Evolutionary conservation across 441 rosid species (phyloP).

Genomic region (Biscutella laevigata): DNA sequence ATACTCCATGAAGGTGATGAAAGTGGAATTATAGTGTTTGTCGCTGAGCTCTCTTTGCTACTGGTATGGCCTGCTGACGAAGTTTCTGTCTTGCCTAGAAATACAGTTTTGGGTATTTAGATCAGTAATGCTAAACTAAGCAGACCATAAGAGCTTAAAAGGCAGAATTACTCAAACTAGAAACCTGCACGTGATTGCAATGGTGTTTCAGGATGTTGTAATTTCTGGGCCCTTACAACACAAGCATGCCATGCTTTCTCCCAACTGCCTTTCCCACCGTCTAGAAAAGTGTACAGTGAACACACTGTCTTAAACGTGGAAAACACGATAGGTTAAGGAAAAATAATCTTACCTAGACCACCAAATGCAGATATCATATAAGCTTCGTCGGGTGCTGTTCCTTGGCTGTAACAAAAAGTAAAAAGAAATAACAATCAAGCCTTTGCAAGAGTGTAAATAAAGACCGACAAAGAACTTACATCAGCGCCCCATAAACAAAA

Average conservation of each 20-base stretch:
- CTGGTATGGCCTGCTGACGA: constrained; percentile 46
- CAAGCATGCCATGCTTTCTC: constrained; percentile 74
- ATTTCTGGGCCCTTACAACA: constrained; percentile 60
- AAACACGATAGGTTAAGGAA: constrained; percentile 4
- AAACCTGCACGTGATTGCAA: constrained; percentile 64
- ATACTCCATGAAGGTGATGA: constrained; percentile 92
- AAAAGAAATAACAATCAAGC: constrained; percentile 14
- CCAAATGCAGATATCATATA: constrained; percentile 97
- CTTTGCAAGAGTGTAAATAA: constrained; percentile 1
- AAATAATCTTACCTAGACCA: constrained; percentile 59
- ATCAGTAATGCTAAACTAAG: constrained; percentile 36
- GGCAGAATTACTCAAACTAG: constrained; percentile 12
- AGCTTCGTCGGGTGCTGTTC: constrained; percentile 85
- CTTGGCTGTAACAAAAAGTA: constrained; percentile 59
- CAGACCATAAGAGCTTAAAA: constrained; percentile 11
- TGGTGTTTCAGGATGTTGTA: constrained; percentile 58
- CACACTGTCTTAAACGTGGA: neutral
- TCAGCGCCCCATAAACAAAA: constrained; percentile 92
- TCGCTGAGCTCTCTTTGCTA: constrained; percentile 45
- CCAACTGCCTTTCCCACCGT: constrained; percentile 81
- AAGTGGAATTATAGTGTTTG: constrained; percentile 55
- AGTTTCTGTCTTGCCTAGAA: constrained; percentile 42
- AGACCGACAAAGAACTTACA: constrained; percentile 43
- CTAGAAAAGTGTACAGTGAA: constrained; percentile 35
- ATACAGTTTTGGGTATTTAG: constrained; percentile 38